A percentile compares a stretch with the other conserved stretches of the same genome.
Conservation (phyloP, 2,329 filamentous ascomycete genomes). For the Plenodomus lindquistii region DNA sequence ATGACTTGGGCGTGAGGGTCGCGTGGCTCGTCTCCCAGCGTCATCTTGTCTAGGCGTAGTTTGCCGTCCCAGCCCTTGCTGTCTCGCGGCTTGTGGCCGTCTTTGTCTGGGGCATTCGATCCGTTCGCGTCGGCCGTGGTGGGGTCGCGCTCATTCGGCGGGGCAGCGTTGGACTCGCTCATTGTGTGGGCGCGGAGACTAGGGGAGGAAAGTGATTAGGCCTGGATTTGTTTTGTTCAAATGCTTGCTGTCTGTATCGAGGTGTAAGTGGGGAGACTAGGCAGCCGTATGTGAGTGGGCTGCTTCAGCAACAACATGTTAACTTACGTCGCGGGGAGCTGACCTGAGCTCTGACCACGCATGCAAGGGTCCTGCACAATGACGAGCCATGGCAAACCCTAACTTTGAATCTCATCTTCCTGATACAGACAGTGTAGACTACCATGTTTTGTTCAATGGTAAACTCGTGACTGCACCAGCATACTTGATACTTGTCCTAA, state of each 20-base stretch:
- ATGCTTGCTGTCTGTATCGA: too few relatives aligned
- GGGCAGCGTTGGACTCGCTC: constrained; percentile 30
- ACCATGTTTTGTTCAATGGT: too few relatives aligned
- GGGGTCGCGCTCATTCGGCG: constrained; percentile 34
- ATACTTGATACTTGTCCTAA: too few relatives aligned
- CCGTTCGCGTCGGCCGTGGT: constrained; percentile 17
- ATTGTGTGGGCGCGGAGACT: constrained; percentile 18
- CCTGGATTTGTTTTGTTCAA: too few relatives aligned
- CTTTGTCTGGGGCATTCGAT: constrained; percentile 23
- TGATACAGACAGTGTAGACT: too few relatives aligned
- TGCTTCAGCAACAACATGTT: constrained; percentile 17
- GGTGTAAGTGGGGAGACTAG: background rate
- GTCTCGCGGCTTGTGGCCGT: constrained; percentile 39
- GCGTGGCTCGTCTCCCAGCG: constrained; percentile 38
- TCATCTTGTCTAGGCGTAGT: constrained; percentile 71
- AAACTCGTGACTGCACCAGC: too few relatives aligned
- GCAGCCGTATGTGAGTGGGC: background rate
- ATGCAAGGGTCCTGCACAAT: constrained; percentile 19
- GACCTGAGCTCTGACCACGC: constrained; percentile 11
- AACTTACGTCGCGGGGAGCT: constrained; percentile 16
- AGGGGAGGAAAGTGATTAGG: too few relatives aligned
- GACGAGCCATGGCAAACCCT: constrained; percentile 9
- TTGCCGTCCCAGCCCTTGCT: constrained; percentile 79
- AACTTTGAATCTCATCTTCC: too few relatives aligned
- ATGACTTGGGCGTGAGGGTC: constrained; percentile 65